These are phyloP conservation scores for Dactylis glomerata DNA, from an alignment of 176 grass and related monocot genomes.

Conservation along the genomic window DNA sequence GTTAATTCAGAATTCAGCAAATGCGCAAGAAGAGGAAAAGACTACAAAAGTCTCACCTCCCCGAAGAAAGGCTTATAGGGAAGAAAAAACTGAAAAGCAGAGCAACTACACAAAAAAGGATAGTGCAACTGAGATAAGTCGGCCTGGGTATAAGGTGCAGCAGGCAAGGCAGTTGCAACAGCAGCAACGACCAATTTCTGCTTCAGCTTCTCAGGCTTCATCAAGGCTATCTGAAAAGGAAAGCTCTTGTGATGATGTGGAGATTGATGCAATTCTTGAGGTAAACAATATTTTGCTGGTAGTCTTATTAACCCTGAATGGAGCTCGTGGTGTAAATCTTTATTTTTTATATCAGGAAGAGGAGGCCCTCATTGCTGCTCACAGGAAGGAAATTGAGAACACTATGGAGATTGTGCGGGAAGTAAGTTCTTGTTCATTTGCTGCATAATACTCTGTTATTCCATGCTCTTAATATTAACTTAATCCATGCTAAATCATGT, in stretches of 20 bases:
- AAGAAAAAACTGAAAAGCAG: conserved; percentile 79
- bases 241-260: conserved; percentile 72
- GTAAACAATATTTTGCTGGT: conserved; percentile 41
- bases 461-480: conserved; percentile 3
- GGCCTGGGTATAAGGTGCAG: conserved; percentile 53
- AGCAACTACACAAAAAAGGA: conserved; percentile 73
- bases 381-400: conserved; percentile 98
- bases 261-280: conserved; percentile 96
- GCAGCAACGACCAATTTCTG: conserved; percentile 55
- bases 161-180: conserved; percentile 54
- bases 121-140: conserved; percentile 34
- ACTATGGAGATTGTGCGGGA: conserved; percentile 99
- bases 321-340: background rate
- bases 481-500: background rate
- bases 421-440: conserved; percentile 46
- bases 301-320: conserved; percentile 1
- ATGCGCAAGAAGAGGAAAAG: conserved; percentile 77
- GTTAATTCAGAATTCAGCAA: conserved; percentile 51
- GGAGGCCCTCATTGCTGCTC: conserved; percentile 94
- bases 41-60: conserved; percentile 87
- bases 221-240: conserved; percentile 78
- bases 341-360: conserved; percentile 73
- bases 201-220: conserved; percentile 42
- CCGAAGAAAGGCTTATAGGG: conserved; percentile 71
- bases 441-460: background rate